Evolutionary conservation across 2,329 filamentous ascomycete species (phyloP).

Genomic region (Sarocladium brachiariae): DNA sequence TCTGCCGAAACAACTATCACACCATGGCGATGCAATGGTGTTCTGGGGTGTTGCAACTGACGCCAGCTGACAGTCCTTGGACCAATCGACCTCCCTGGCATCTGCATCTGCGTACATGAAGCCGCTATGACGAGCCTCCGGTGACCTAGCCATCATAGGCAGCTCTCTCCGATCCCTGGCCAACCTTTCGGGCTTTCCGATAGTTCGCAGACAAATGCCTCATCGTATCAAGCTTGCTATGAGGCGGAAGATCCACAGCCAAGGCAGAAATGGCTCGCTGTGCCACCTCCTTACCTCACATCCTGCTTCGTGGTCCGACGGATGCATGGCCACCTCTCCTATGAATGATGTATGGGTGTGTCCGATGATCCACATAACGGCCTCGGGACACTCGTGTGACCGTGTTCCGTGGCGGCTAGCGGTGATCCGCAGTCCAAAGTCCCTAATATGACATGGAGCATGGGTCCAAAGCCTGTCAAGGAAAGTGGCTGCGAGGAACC

Average conservation of each 20-base stretch:
- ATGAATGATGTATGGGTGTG: background rate
- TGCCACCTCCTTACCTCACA: background rate
- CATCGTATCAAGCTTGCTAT: background rate
- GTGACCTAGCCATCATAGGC: background rate
- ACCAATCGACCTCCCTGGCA: background rate
- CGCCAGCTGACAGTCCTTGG: background rate
- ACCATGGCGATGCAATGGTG: background rate
- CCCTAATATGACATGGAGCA: background rate
- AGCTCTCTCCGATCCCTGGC: background rate
- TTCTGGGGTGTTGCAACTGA: background rate
- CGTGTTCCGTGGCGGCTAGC: background rate
- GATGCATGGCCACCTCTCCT: background rate
- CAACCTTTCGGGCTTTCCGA: background rate
- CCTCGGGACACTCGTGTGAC: background rate
- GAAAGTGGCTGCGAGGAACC: background rate
- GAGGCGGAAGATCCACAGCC: background rate
- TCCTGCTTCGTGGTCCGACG: background rate
- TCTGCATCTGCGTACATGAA: background rate
- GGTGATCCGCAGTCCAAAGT: background rate
- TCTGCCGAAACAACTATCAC: conserved; percentile 1
- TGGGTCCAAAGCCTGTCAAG: background rate
- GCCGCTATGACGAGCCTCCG: background rate
- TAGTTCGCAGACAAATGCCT: background rate
- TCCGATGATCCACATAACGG: background rate
- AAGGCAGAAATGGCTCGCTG: background rate